Evolutionary conservation across 257 asterid genomes (phyloP).

Genomic region (Anisodus acutangulus): DNA sequence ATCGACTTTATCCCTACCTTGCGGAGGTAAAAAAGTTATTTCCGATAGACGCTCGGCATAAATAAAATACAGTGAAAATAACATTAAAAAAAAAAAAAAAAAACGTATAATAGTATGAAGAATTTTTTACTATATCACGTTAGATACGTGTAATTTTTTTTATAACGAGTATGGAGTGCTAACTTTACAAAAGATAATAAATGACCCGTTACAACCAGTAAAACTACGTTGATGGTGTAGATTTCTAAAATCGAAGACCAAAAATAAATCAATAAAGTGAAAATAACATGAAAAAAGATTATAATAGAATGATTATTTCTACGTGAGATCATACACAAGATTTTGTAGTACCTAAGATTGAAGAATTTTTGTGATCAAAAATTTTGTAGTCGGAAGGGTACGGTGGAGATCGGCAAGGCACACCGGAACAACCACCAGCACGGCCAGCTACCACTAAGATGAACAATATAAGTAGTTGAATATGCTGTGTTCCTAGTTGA

Average conservation of each 20-base stretch:
- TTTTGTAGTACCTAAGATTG: background rate
- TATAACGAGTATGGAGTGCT: background rate
- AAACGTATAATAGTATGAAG: no score
- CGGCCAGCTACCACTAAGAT: constrained; percentile 21
- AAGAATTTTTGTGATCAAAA: no score
- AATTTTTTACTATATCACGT: no score
- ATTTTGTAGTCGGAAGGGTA: background rate
- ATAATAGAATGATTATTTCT: no score
- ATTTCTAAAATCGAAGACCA: background rate
- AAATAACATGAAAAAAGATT: background rate
- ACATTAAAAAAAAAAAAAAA: no score
- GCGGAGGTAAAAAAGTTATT: no score
- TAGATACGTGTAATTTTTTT: background rate
- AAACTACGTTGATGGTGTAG: background rate
- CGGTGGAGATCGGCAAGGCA: background rate
- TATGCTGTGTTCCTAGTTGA: constrained; percentile 40
- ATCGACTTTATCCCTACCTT: no score
- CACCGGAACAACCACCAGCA: background rate
- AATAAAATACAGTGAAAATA: no score
- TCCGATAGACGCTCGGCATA: no score
- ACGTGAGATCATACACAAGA: background rate
- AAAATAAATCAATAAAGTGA: no score
- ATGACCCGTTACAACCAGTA: background rate
- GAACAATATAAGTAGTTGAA: constrained; percentile 29
- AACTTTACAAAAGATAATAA: background rate